A percentile compares a stretch with the other conserved stretches of the same genome.
Evolutionary conservation across 345 rosid species (phyloP).

Genomic region (Lagerstroemia speciosa): DNA sequence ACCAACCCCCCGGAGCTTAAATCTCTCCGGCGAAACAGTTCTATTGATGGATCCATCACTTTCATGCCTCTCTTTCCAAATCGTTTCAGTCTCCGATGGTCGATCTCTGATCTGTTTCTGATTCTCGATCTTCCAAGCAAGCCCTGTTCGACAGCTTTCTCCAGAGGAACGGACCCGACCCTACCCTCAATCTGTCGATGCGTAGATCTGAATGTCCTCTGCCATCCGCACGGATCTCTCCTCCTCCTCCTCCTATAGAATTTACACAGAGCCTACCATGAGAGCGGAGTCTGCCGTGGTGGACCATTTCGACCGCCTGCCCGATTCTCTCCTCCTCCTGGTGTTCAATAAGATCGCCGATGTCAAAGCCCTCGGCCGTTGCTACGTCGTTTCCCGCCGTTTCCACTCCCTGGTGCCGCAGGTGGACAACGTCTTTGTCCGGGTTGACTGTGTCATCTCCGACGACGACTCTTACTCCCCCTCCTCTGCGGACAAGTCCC

Average conservation of each 20-base stretch:
- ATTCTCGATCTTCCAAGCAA: too few relatives aligned
- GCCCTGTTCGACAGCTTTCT: too few relatives aligned
- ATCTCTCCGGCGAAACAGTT: too few relatives aligned
- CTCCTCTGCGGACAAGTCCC: constrained; percentile 38
- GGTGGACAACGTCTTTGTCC: constrained; percentile 77
- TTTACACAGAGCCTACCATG: constrained; percentile 33
- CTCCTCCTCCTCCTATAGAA: constrained; percentile 25
- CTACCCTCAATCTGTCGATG: background rate
- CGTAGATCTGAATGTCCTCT: constrained; percentile 2
- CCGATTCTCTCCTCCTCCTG: constrained; percentile 63
- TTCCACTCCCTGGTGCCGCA: constrained; percentile 63
- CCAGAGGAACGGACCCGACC: too few relatives aligned
- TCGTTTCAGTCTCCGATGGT: background rate
- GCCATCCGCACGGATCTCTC: constrained; percentile 40
- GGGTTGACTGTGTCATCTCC: constrained; percentile 92
- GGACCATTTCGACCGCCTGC: constrained; percentile 88
- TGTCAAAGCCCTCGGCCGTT: constrained; percentile 84
- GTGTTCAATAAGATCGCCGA: constrained; percentile 82
- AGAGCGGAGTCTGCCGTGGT: background rate
- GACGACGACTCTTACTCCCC: constrained; percentile 53
- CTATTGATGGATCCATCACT: constrained; percentile 36
- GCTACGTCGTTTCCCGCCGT: constrained; percentile 87
- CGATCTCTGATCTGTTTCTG: too few relatives aligned
- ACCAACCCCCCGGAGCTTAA: too few relatives aligned
- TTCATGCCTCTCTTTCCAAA: constrained; percentile 20